These are phyloP conservation scores for Aspergillus saccharolyticus DNA, from an alignment of 495 filamentous ascomycete species.

Conservation along the genomic window DNA sequence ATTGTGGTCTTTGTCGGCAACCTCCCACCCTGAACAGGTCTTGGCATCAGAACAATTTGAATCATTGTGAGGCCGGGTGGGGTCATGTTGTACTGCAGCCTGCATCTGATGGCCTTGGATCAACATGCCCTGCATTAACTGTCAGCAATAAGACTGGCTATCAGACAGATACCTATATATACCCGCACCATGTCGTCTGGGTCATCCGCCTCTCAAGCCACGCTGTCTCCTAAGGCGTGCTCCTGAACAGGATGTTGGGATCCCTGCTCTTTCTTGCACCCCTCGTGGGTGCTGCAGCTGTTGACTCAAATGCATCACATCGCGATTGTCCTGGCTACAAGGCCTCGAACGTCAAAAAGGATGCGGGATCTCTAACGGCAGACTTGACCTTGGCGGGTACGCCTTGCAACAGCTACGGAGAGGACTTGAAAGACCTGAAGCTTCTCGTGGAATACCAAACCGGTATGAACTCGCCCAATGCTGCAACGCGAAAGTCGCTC, in stretches of 20 bases:
- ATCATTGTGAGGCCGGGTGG: slow-evolving; percentile 5
- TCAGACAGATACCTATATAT: slow-evolving; percentile 9
- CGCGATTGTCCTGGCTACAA: slow-evolving; percentile 65
- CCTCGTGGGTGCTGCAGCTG: slow-evolving; percentile 30
- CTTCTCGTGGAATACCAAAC: slow-evolving; percentile 72
- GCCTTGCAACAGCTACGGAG: slow-evolving; percentile 67
- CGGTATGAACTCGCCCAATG: slow-evolving; percentile 41
- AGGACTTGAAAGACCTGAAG: slow-evolving; percentile 59
- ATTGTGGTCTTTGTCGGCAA: slow-evolving; percentile 4
- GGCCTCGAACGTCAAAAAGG: slow-evolving; percentile 57
- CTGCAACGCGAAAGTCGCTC: not conserved
- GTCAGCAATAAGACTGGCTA: slow-evolving; percentile 2
- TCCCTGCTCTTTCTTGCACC: slow-evolving; percentile 26
- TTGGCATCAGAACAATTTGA: slow-evolving; percentile 2
- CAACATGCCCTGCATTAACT: not conserved
- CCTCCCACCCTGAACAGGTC: slow-evolving; percentile 8
- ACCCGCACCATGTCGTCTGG: not conserved
- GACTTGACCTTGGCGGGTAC: slow-evolving; percentile 62
- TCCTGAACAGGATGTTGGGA: slow-evolving; percentile 25
- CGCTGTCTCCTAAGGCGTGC: not conserved
- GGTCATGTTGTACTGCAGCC: slow-evolving; percentile 8
- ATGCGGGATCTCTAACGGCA: slow-evolving; percentile 39
- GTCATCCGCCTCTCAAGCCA: not conserved
- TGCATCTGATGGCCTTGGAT: slow-evolving; percentile 4
- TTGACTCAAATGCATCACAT: slow-evolving; percentile 18